Evolutionary conservation across 2,329 filamentous ascomycete species (phyloP).

Genomic region (Sarocladiaceae sp.): DNA sequence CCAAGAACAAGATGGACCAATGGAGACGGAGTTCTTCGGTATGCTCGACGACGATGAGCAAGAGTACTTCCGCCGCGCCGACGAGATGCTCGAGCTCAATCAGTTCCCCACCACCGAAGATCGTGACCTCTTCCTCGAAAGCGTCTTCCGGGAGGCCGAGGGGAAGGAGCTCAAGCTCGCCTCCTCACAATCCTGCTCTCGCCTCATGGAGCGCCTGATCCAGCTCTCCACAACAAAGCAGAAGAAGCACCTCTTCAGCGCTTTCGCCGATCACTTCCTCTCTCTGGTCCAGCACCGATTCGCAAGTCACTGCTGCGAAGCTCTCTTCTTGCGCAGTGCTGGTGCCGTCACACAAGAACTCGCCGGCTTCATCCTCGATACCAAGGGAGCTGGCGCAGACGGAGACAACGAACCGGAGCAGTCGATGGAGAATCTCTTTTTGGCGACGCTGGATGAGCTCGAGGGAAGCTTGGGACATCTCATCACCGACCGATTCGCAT

Average conservation of each 20-base stretch:
- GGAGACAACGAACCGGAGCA: conserved; percentile 42
- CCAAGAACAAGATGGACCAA: conserved; percentile 19
- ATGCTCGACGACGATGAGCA: conserved; percentile 90
- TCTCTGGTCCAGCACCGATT: conserved; percentile 92
- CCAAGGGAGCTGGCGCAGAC: conserved; percentile 33
- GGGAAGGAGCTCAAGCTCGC: conserved; percentile 96
- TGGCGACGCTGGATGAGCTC: conserved; percentile 80
- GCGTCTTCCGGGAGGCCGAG: conserved; percentile 77
- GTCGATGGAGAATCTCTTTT: conserved; percentile 78
- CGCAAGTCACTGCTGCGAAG: conserved; percentile 94
- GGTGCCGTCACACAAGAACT: conserved; percentile 72
- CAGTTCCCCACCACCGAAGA: conserved; percentile 76
- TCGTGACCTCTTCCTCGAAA: conserved; percentile 64
- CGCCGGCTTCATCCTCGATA: conserved; percentile 37
- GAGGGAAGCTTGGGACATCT: conserved; percentile 77
- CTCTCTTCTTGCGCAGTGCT: conserved; percentile 78
- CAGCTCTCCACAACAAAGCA: conserved; percentile 71
- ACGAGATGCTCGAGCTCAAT: conserved; percentile 84
- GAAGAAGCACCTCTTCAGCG: conserved; percentile 79
- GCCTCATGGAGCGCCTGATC: conserved; percentile 87
- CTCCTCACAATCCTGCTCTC: conserved; percentile 90
- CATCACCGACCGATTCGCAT: conserved; percentile 82
- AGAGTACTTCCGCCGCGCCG: conserved; percentile 87
- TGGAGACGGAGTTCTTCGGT: conserved; percentile 78
- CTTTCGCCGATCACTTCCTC: conserved; percentile 80